Evolutionary conservation across 2,329 filamentous ascomycete genomes (phyloP).

Genomic region (Talaromyces atroroseus): DNA sequence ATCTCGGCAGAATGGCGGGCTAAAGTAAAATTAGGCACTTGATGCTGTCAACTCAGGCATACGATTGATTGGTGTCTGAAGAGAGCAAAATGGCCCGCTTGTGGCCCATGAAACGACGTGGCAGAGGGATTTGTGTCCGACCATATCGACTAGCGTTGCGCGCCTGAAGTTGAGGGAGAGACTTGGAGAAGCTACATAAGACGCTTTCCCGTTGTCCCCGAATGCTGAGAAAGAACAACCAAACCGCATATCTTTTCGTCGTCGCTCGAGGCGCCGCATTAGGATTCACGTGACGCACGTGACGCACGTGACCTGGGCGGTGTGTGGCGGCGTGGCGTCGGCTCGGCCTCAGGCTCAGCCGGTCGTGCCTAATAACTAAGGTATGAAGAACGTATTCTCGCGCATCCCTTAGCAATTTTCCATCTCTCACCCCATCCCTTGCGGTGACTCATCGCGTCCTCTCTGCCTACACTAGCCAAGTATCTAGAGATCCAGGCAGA

Average conservation of each 20-base stretch:
- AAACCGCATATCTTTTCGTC: too few species aligned
- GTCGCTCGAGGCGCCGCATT: not conserved
- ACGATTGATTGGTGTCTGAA: constrained; percentile 9
- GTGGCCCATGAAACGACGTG: constrained; percentile 8
- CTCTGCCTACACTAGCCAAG: constrained; percentile 2
- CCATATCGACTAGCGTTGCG: not conserved
- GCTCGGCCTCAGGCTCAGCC: constrained; percentile 4
- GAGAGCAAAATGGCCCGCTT: constrained; percentile 9
- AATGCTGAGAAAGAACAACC: not conserved
- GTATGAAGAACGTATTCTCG: not conserved
- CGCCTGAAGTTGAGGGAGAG: not conserved
- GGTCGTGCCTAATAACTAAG: constrained; percentile 12
- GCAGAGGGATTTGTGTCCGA: constrained; percentile 1
- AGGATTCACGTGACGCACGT: constrained; percentile 7
- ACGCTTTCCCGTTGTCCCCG: not conserved
- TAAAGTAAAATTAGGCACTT: constrained; percentile 2
- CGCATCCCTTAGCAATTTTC: not conserved
- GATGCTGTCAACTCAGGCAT: not conserved
- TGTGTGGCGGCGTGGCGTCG: constrained; percentile 9
- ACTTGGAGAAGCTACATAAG: not conserved
- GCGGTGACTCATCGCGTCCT: constrained; percentile 8
- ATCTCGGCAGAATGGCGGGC: not conserved
- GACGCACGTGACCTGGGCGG: constrained; percentile 1
- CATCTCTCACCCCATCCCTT: not conserved
- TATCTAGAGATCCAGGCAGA: constrained; percentile 1